phyloP scores from a whole-genome alignment of 2,329 filamentous ascomycete species.

The Phaeosphaeria sp. region DNA sequence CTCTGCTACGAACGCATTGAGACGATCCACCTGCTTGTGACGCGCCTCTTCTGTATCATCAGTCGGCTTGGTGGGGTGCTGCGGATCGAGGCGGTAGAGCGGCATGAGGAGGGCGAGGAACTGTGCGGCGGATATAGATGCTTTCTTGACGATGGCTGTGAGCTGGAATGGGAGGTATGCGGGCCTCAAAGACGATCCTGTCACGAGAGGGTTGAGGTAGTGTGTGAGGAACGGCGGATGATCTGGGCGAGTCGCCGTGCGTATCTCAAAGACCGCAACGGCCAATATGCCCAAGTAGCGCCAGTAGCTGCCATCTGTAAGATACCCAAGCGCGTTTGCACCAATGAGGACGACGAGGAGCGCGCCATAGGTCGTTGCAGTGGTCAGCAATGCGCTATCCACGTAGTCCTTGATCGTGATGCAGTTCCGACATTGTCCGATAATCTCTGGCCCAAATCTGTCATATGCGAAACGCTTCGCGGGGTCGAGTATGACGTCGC shows the following conservation, averaged over 20 bases:
- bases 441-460: slow-evolving; percentile 73
- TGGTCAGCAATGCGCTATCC: slow-evolving; percentile 63
- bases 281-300: slow-evolving; percentile 59
- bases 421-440: slow-evolving; percentile 61
- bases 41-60: slow-evolving; percentile 41
- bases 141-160: slow-evolving; percentile 75
- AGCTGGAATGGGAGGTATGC: slow-evolving; percentile 86
- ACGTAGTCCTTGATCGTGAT: slow-evolving; percentile 77
- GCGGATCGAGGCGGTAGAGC: slow-evolving; percentile 41
- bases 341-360: slow-evolving; percentile 37
- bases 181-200: slow-evolving; percentile 54
- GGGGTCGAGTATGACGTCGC: slow-evolving; percentile 87
- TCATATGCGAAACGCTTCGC: slow-evolving; percentile 84
- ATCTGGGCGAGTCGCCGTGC: slow-evolving; percentile 62
- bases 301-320: slow-evolving; percentile 51
- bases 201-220: slow-evolving; percentile 57
- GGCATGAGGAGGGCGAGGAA: slow-evolving; percentile 45
- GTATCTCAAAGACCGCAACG: slow-evolving; percentile 64
- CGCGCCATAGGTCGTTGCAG: slow-evolving; percentile 34
- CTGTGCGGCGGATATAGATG: slow-evolving; percentile 70
- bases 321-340: slow-evolving; percentile 44
- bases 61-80: slow-evolving; percentile 20
- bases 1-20: slow-evolving; percentile 66
- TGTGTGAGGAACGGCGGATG: slow-evolving; percentile 53
- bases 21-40: slow-evolving; percentile 69